Evolutionary conservation across 2,329 filamentous ascomycete genomes (phyloP).

Genomic region (Aspergillus jensenii): DNA sequence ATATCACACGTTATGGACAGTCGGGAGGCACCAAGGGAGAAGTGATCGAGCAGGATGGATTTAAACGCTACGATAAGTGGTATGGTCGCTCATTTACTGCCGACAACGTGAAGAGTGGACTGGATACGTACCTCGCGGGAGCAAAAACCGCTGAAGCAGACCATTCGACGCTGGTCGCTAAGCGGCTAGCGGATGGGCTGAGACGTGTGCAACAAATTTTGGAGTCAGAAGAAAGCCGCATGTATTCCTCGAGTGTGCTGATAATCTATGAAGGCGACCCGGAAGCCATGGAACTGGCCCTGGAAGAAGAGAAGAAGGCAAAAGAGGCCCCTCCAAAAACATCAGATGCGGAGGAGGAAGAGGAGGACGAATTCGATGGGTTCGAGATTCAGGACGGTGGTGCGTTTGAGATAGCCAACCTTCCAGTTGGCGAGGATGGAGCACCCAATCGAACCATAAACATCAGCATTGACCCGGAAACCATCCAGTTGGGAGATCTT

Average conservation of each 20-base stretch:
- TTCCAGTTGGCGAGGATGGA: slow-evolving; percentile 29
- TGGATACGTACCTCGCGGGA: slow-evolving; percentile 57
- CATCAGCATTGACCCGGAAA: slow-evolving; percentile 36
- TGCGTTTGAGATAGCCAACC: slow-evolving; percentile 30
- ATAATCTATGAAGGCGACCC: slow-evolving; percentile 67
- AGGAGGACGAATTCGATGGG: slow-evolving; percentile 21
- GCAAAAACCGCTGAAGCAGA: slow-evolving; percentile 42
- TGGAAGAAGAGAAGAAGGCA: slow-evolving; percentile 45
- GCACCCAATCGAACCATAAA: slow-evolving; percentile 33
- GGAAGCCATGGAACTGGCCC: slow-evolving; percentile 52
- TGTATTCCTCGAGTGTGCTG: slow-evolving; percentile 66
- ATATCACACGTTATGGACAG: slow-evolving; percentile 44
- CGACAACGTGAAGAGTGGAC: slow-evolving; percentile 57
- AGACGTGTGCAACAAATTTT: slow-evolving; percentile 48
- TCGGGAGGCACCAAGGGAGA: slow-evolving; percentile 46
- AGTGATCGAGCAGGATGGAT: slow-evolving; percentile 51
- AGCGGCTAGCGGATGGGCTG: slow-evolving; percentile 43
- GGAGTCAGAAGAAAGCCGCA: slow-evolving; percentile 61
- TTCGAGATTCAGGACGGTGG: slow-evolving; percentile 28
- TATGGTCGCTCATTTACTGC: slow-evolving; percentile 62
- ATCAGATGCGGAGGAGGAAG: slow-evolving; percentile 31
- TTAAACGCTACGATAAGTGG: slow-evolving; percentile 64
- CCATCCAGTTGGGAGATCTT: slow-evolving; percentile 46
- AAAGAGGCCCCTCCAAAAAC: slow-evolving; percentile 27
- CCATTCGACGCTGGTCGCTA: slow-evolving; percentile 45